These are phyloP conservation scores for Coemansia reversa DNA, from an alignment of 192 early-diverging fungal species.

Conservation along the genomic window DNA sequence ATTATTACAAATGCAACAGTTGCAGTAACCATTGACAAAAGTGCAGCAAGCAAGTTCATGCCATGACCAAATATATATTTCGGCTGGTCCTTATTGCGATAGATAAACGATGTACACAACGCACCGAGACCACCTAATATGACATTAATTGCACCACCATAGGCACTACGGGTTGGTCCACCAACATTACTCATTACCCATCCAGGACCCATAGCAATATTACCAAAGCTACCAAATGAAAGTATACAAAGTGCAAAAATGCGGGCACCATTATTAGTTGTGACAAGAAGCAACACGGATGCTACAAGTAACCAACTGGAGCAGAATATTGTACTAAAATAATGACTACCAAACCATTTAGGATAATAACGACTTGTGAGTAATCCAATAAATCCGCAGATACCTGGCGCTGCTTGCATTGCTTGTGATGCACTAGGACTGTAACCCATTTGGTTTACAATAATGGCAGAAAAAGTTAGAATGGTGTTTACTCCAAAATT, in stretches of 20 bases:
- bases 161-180: conserved; percentile 28
- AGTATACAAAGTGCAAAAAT: conserved; percentile 46
- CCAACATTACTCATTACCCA: conserved; percentile 45
- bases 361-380: conserved; percentile 31
- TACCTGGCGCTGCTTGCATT: conserved; percentile 37
- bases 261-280: conserved; percentile 35
- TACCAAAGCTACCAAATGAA: conserved; percentile 42
- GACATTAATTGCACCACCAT: conserved; percentile 35
- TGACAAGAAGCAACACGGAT: conserved; percentile 26
- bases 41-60: conserved; percentile 36
- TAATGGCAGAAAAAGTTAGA: conserved; percentile 32
- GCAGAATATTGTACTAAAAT: conserved; percentile 34
- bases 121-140: conserved; percentile 29
- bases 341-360: conserved; percentile 26
- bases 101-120: conserved; percentile 36
- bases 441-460: conserved; percentile 41
- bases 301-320: conserved; percentile 20
- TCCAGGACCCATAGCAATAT: conserved; percentile 41
- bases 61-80: conserved; percentile 38
- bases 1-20: conserved; percentile 22
- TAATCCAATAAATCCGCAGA: conserved; percentile 36
- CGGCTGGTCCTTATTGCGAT: conserved; percentile 40
- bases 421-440: conserved; percentile 32
- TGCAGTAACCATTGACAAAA: conserved; percentile 27
- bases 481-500: conserved; percentile 45